Percentiles rank a stretch among this genome's conserved stretches.
Conservation (phyloP, 768 basidiomycete genomes). For the Boletus sp. region DNA sequence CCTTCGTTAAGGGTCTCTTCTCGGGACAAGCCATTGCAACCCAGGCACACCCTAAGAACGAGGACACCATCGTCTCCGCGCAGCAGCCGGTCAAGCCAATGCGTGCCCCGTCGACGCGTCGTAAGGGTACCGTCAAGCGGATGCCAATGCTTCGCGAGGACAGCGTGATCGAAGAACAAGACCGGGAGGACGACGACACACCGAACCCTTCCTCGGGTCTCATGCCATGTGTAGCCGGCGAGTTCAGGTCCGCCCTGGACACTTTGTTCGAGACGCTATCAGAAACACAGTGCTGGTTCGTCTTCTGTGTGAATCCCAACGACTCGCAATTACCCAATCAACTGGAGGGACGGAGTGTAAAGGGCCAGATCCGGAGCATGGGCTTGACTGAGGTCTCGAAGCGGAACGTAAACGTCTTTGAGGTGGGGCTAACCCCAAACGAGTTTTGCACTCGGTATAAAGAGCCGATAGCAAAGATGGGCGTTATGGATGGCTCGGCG, state of each 20-base stretch:
- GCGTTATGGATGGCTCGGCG: slow-evolving; percentile 58
- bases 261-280: slow-evolving; percentile 83
- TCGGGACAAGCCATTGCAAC: slow-evolving; percentile 87
- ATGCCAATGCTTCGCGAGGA: slow-evolving; percentile 35
- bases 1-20: slow-evolving; percentile 90
- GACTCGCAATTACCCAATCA: slow-evolving; percentile 94
- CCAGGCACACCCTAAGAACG: slow-evolving; percentile 85
- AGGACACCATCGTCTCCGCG: slow-evolving; percentile 93
- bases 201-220: slow-evolving; percentile 31
- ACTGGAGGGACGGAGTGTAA: slow-evolving; percentile 86
- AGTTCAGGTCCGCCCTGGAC: slow-evolving; percentile 82
- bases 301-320: slow-evolving; percentile 93
- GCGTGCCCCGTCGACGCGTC: slow-evolving; percentile 85
- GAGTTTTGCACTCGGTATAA: slow-evolving; percentile 87
- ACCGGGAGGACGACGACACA: slow-evolving; percentile 45
- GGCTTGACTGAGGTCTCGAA: slow-evolving; percentile 77
- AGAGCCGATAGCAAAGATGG: slow-evolving; percentile 55
- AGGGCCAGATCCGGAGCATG: slow-evolving; percentile 82
- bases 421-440: slow-evolving; percentile 78
- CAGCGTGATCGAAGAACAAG: slow-evolving; percentile 38
- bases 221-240: slow-evolving; percentile 77
- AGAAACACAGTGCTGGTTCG: slow-evolving; percentile 87
- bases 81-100: slow-evolving; percentile 94
- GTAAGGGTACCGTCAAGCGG: slow-evolving; percentile 71
- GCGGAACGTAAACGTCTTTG: slow-evolving; percentile 63